Conservation (phyloP, 208 protist species). For the Novymonas esmeraldas region DNA sequence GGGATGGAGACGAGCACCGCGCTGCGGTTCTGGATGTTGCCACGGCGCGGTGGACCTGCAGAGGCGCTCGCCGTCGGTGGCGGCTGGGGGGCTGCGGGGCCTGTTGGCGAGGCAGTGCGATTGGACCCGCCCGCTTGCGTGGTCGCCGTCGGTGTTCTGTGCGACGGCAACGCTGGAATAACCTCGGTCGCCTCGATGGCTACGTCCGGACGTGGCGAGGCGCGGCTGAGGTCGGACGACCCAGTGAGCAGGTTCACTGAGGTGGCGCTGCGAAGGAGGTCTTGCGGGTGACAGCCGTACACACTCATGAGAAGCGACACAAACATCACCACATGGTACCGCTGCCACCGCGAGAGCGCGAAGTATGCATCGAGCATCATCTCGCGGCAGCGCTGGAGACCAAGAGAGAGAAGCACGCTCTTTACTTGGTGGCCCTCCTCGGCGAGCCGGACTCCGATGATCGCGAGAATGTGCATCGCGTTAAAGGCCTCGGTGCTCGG, state of each 20-base stretch:
- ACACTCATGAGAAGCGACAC: conserved; percentile 30
- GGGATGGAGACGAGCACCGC: conserved; percentile 26
- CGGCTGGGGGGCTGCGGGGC: background rate
- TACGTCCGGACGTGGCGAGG: background rate
- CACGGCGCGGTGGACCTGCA: background rate
- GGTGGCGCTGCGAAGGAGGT: conserved; percentile 35
- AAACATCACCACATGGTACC: conserved; percentile 48
- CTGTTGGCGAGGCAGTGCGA: background rate
- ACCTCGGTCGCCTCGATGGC: background rate
- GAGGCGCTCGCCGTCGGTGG: background rate
- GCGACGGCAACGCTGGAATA: background rate
- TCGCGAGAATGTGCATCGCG: conserved; percentile 42
- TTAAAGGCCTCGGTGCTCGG: conserved; percentile 31
- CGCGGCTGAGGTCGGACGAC: background rate
- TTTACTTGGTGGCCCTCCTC: conserved; percentile 25
- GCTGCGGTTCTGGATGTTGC: conserved; percentile 20
- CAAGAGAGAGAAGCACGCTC: conserved; percentile 28
- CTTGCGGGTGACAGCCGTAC: conserved; percentile 29
- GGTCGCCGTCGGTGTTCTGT: background rate
- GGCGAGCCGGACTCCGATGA: conserved; percentile 19
- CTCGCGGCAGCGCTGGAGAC: conserved; percentile 43
- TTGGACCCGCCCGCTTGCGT: background rate
- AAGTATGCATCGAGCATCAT: conserved; percentile 70
- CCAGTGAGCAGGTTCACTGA: conserved; percentile 20
- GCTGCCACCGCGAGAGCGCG: conserved; percentile 8